Evolutionary conservation across 345 rosid species (phyloP).

Genomic region (Turritis glabra): DNA sequence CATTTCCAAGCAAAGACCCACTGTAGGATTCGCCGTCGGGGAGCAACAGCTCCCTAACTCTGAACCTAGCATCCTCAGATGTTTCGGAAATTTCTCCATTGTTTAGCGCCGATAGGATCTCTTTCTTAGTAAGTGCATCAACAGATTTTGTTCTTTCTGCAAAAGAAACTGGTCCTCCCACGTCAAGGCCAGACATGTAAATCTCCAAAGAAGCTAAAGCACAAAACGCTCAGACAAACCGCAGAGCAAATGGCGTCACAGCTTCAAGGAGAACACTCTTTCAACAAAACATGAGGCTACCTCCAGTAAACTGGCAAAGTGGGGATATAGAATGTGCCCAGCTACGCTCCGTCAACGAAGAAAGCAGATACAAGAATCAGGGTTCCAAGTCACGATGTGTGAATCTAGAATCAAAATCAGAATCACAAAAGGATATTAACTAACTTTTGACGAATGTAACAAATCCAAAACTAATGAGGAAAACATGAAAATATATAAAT

Average conservation of each 20-base stretch:
- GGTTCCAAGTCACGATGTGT: conserved; percentile 33
- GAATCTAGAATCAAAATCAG: conserved; percentile 31
- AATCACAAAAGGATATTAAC: conserved; percentile 14
- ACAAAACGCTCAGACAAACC: conserved; percentile 27
- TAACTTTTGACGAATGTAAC: not conserved
- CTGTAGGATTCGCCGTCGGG: conserved; percentile 71
- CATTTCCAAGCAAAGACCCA: conserved; percentile 75
- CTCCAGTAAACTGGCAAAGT: not conserved
- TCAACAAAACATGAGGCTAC: conserved; percentile 22
- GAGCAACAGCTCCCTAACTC: conserved; percentile 60
- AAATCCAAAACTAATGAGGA: not conserved
- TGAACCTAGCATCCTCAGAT: conserved; percentile 61
- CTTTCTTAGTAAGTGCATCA: conserved; percentile 49
- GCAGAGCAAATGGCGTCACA: conserved; percentile 36
- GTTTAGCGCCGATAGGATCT: conserved; percentile 39
- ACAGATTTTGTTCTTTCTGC: conserved; percentile 83
- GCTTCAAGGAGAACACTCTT: conserved; percentile 32
- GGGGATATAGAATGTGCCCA: conserved; percentile 19
- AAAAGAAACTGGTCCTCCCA: conserved; percentile 51
- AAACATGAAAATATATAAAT: conserved; percentile 15
- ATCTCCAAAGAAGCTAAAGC: conserved; percentile 49
- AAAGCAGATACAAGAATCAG: conserved; percentile 30
- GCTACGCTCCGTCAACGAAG: conserved; percentile 17
- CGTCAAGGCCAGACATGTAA: conserved; percentile 86
- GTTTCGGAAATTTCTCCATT: conserved; percentile 57